phyloP scores from a whole-genome alignment of 2,329 filamentous ascomycete species.

The Phyllosticta capitalensis region DNA sequence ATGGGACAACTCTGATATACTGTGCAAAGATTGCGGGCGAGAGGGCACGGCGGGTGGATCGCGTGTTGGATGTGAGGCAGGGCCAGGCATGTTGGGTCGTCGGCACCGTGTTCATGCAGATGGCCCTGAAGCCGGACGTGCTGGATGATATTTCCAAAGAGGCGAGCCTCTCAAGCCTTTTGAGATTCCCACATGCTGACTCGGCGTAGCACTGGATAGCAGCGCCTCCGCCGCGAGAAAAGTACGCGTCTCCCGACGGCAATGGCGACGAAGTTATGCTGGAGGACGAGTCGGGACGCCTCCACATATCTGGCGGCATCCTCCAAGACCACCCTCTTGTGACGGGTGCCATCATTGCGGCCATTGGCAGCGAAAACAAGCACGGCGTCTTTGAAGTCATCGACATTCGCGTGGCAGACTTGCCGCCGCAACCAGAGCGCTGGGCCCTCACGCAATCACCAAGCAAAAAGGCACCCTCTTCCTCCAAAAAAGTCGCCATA shows the following conservation, averaged over 20 bases:
- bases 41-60: constrained; percentile 63
- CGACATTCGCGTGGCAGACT: constrained; percentile 78
- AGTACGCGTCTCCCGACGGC: constrained; percentile 58
- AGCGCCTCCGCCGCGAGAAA: constrained; percentile 64
- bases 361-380: constrained; percentile 84
- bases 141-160: constrained; percentile 91
- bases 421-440: constrained; percentile 70
- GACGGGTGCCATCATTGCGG: constrained; percentile 89
- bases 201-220: constrained; percentile 69
- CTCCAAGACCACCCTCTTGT: constrained; percentile 65
- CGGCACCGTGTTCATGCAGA: constrained; percentile 94
- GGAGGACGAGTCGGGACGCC: constrained; percentile 88
- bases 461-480: constrained; percentile 31
- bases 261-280: constrained; percentile 65
- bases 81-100: constrained; percentile 92
- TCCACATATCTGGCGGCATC: constrained; percentile 64
- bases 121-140: constrained; percentile 92
- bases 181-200: not conserved
- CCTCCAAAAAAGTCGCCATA: constrained; percentile 67
- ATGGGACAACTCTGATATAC: not conserved
- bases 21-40: constrained; percentile 56
- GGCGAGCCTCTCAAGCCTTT: constrained; percentile 35
- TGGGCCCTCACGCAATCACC: constrained; percentile 56
- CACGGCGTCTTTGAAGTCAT: constrained; percentile 90
- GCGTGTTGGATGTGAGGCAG: constrained; percentile 91